Evolutionary conservation across 768 basidiomycete species (phyloP).

Genomic region (Mycena leptocephala): DNA sequence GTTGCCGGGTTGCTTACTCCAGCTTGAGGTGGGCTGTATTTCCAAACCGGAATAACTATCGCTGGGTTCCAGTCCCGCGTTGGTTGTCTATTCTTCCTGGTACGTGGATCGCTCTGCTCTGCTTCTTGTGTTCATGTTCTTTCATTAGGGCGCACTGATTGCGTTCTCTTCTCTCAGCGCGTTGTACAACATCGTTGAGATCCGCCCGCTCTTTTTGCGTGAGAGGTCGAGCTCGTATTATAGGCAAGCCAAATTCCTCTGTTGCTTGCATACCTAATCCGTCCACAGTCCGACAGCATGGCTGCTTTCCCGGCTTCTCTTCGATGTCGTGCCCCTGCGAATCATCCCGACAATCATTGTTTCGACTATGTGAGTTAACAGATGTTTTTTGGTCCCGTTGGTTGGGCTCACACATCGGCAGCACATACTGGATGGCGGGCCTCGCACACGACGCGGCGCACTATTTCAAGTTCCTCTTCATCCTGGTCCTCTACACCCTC

Average conservation of each 20-base stretch:
- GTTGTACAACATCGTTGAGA: conserved; percentile 88
- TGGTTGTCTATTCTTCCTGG: conserved; percentile 96
- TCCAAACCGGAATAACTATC: conserved; percentile 82
- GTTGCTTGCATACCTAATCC: not conserved
- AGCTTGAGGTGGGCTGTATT: conserved; percentile 86
- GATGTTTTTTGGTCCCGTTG: conserved; percentile 3
- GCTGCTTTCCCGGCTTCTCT: conserved; percentile 90
- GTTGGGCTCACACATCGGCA: conserved; percentile 42
- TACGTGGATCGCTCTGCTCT: conserved; percentile 48
- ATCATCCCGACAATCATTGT: conserved; percentile 93
- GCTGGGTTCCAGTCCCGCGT: conserved; percentile 95
- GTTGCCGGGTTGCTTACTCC: not conserved
- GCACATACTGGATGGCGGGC: conserved; percentile 97
- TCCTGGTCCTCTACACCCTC: conserved; percentile 88
- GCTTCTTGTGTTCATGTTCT: conserved; percentile 18
- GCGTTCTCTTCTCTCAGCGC: conserved; percentile 95
- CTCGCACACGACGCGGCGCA: conserved; percentile 82
- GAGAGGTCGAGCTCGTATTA: conserved; percentile 92
- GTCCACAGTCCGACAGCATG: conserved; percentile 85
- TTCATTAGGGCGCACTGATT: conserved; percentile 83
- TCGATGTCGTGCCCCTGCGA: conserved; percentile 92
- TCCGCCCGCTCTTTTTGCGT: conserved; percentile 89
- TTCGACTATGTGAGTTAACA: conserved; percentile 77
- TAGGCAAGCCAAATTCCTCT: conserved; percentile 63
- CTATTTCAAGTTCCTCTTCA: conserved; percentile 96